Conservation (phyloP, 1,284 basidiomycete species). For the Coniferiporia weirii region DNA sequence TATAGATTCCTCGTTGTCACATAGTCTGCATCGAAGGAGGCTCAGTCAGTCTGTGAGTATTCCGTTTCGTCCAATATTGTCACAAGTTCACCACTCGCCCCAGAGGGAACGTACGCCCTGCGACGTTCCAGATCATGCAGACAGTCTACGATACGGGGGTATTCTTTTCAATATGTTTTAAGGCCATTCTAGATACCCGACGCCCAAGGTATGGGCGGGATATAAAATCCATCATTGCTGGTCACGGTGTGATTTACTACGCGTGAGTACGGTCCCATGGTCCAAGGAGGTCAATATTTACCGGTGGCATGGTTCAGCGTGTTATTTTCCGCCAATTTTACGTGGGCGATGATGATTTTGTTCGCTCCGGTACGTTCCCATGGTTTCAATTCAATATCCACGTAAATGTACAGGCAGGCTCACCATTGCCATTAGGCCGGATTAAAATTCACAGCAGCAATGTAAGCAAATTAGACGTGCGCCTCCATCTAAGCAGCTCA, state of each 20-base stretch:
- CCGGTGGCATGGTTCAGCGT: background rate
- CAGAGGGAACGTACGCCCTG: slow-evolving; percentile 8
- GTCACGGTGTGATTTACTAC: background rate
- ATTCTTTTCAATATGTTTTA: background rate
- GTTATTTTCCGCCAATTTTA: background rate
- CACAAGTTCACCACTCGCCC: background rate
- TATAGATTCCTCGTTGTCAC: background rate
- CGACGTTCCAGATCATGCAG: slow-evolving; percentile 10
- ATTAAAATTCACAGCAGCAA: background rate
- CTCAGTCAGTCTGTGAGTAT: background rate
- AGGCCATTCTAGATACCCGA: background rate
- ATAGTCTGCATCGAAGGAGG: slow-evolving; percentile 5
- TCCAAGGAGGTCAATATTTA: background rate
- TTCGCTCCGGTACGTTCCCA: slow-evolving; percentile 1
- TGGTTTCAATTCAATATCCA: background rate
- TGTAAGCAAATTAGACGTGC: background rate
- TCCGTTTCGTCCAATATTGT: background rate
- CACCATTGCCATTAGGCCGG: background rate
- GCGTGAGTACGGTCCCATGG: background rate
- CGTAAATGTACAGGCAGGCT: background rate
- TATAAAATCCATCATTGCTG: background rate
- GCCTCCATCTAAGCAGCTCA: too few species aligned
- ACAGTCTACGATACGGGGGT: slow-evolving; percentile 2
- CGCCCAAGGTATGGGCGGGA: background rate
- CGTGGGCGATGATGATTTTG: slow-evolving; percentile 1